A percentile compares a stretch with the other conserved stretches of the same genome.
These are phyloP conservation scores for Shiraia sp. DNA, from an alignment of 2,329 filamentous ascomycete genomes.

Conservation along the genomic window DNA sequence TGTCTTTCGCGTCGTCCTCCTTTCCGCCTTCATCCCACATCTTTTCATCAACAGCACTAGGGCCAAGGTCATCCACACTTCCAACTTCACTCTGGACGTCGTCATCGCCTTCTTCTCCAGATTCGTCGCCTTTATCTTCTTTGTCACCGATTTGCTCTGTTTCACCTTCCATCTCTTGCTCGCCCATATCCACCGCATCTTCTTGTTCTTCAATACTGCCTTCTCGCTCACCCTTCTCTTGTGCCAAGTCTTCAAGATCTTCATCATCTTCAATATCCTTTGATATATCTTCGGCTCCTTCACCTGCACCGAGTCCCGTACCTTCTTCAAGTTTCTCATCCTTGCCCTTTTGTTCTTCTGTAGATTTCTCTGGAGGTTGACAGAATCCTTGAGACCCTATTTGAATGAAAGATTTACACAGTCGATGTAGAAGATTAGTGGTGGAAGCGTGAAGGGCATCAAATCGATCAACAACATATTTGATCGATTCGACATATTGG, in stretches of 20 bases:
- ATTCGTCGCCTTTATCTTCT: conserved; percentile 64
- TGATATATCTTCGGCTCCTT: conserved; percentile 95
- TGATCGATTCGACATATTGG: conserved; percentile 69
- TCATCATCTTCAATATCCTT: conserved; percentile 95
- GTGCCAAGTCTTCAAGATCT: conserved; percentile 86
- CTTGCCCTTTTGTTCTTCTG: conserved; percentile 66
- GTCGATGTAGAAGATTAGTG: conserved; percentile 73
- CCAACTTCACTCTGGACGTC: conserved; percentile 85
- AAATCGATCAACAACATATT: conserved; percentile 62
- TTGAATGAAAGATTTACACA: conserved; percentile 77
- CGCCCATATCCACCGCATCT: conserved; percentile 88
- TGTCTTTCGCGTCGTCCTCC: conserved; percentile 80
- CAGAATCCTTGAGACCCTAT: conserved; percentile 89
- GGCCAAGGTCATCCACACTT: conserved; percentile 87
- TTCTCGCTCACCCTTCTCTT: conserved; percentile 68
- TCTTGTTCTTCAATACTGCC: conserved; percentile 77
- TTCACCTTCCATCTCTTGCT: conserved; percentile 88
- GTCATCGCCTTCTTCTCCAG: conserved; percentile 54
- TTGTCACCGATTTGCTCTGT: conserved; percentile 62
- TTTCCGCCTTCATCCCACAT: conserved; percentile 92
- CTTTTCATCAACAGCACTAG: conserved; percentile 92
- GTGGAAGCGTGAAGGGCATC: conserved; percentile 69
- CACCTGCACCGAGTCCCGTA: conserved; percentile 91
- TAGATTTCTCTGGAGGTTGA: conserved; percentile 77
- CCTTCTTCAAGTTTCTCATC: conserved; percentile 84